Evolutionary conservation across 1,139 yeast genomes (phyloP).

Genomic region (Geotrichum carabidarum): DNA sequence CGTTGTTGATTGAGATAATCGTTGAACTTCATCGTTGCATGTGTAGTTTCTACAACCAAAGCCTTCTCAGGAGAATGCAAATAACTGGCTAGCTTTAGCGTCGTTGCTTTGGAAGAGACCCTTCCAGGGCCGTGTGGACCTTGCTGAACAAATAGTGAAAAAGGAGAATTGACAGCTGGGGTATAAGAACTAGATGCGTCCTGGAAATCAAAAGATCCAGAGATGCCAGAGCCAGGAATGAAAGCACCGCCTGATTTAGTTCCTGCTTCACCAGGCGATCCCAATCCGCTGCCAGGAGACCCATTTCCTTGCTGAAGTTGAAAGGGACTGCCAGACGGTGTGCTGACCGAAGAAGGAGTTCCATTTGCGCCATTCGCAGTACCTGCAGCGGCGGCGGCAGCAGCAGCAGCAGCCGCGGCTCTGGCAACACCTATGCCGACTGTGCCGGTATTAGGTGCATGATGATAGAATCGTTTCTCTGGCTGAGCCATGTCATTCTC

Average conservation of each 20-base stretch:
- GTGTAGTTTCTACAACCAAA: slow-evolving; percentile 29
- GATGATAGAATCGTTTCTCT: slow-evolving; percentile 26
- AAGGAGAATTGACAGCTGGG: slow-evolving; percentile 1
- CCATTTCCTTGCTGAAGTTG: slow-evolving; percentile 10
- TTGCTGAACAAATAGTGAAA: slow-evolving; percentile 4
- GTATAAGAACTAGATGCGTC: slow-evolving; percentile 16
- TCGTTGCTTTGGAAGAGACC: slow-evolving; percentile 14
- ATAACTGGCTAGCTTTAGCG: slow-evolving; percentile 17
- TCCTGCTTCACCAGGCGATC: neutral
- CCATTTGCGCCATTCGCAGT: neutral
- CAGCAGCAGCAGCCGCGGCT: slow-evolving; percentile 16
- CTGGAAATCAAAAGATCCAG: slow-evolving; percentile 33
- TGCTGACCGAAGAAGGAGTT: neutral
- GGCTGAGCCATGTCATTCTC: slow-evolving; percentile 44
- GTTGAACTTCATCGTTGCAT: slow-evolving; percentile 33
- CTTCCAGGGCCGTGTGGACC: slow-evolving; percentile 14
- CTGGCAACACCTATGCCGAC: slow-evolving; percentile 18
- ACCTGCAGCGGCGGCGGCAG: slow-evolving; percentile 12
- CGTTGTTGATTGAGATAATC: slow-evolving; percentile 32
- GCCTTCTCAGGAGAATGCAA: slow-evolving; percentile 19
- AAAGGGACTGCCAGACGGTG: neutral
- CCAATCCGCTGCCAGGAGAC: slow-evolving; percentile 4
- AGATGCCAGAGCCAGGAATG: slow-evolving; percentile 32
- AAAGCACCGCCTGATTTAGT: slow-evolving; percentile 18
- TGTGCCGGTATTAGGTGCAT: slow-evolving; percentile 23